phyloP scores from a whole-genome alignment of 208 protist species.

The Wallacemonas rigidus region DNA sequence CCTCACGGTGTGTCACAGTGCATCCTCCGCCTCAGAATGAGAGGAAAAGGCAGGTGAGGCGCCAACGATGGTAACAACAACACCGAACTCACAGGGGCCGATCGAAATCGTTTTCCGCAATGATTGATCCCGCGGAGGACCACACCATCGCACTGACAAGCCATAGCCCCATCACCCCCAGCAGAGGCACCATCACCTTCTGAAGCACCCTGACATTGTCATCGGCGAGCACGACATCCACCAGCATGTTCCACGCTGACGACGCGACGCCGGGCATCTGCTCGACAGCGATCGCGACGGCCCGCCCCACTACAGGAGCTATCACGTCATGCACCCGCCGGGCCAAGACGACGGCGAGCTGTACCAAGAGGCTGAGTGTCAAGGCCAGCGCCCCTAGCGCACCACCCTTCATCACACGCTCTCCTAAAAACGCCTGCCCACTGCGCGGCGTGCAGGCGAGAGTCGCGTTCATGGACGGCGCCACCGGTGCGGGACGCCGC shows the following conservation, averaged over 20 bases:
- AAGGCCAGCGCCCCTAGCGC: slow-evolving; percentile 6
- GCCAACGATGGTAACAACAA: not conserved
- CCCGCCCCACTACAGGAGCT: not conserved
- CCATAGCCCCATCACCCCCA: slow-evolving; percentile 20
- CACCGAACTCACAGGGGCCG: not conserved
- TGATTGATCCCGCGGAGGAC: not conserved
- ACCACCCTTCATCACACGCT: not conserved
- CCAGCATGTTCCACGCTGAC: not conserved
- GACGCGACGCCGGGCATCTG: not conserved
- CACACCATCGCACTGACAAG: slow-evolving; percentile 24
- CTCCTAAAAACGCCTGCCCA: not conserved
- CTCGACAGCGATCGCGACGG: not conserved
- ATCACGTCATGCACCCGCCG: slow-evolving; percentile 4
- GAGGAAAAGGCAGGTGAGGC: too few relatives aligned
- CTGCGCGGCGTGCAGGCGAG: not conserved
- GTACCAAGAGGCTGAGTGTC: not conserved
- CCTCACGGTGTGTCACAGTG: too few relatives aligned
- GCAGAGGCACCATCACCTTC: slow-evolving; percentile 31
- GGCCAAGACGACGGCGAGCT: not conserved
- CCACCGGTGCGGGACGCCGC: not conserved
- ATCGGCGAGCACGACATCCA: slow-evolving; percentile 30
- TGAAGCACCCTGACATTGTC: slow-evolving; percentile 35
- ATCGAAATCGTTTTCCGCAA: slow-evolving; percentile 3
- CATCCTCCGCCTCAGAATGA: too few relatives aligned
- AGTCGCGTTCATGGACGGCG: not conserved